Base-by-base conservation (phyloP, 1,139 yeast species). In the Pichia sp. region DNA sequence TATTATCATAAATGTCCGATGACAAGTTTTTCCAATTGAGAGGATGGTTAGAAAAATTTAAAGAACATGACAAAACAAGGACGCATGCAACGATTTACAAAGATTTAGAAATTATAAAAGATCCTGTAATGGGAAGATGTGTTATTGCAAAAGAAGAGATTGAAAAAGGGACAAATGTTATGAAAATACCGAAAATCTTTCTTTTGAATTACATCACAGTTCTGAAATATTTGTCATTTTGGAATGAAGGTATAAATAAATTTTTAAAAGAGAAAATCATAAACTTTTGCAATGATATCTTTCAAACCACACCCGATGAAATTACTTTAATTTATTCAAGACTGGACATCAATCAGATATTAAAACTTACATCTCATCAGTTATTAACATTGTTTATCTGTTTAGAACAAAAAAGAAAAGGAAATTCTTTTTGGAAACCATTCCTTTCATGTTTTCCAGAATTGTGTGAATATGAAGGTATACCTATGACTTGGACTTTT, bases 161-260 rank as follows among this genome's bases (percentile, higher is more conserved):
- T 30, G 53, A 53, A 16, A 54, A 57, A 9, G 65, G 71, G 39
- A 78, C 27, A n/a, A 23, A 12, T 11, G 22, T 49, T 7, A 40
- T 48, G 0, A 36, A 39, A n/a, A 73, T 86, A 22, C 83, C 87
- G 2, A 78, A 74, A 37, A 63, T 74, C 0, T 76, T 70, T 54
- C 71, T 87, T 47, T 57, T 87, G 41, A 87, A 86, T 59, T 71
- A 71, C 53, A 68, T 75, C 39, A 75, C 90, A 0, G 75, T 81
- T 12, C 38, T 62, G 25, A 44, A 48, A 22, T 25, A 66, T 64
- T 7, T 65, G 52, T 51, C 54, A 16, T 37, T 35, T 22, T 57
- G 50, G 48, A 54, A 54, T 45, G 50, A 29, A 1, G 42, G 38
- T 6, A 20, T 50, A 10, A 6, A 31, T 27, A 43, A 11, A 1